A percentile compares a stretch with the other conserved stretches of the same genome.
Evolutionary conservation across 1,139 yeast species (phyloP).

Genomic region (Diutina siamensis): DNA sequence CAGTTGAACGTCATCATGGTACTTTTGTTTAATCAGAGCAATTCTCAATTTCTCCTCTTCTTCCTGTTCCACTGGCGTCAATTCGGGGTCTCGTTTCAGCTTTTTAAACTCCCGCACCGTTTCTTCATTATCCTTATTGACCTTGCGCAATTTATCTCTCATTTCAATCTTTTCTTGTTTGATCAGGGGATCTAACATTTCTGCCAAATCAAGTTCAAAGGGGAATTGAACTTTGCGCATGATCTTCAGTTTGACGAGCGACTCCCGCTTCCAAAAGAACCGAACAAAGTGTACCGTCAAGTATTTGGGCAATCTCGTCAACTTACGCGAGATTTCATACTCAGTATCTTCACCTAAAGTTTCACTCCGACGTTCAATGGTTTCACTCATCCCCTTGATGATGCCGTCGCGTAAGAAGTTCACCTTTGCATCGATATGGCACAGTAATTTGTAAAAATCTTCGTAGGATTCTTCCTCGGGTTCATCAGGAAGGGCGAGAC

Average conservation of each 20-base stretch:
- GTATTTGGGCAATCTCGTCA: slow-evolving; percentile 76
- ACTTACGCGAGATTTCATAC: slow-evolving; percentile 56
- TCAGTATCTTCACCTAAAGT: slow-evolving; percentile 56
- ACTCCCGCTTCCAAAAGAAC: slow-evolving; percentile 91
- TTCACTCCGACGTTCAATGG: slow-evolving; percentile 68
- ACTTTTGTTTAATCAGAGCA: slow-evolving; percentile 32
- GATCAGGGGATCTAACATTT: slow-evolving; percentile 68
- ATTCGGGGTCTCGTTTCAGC: slow-evolving; percentile 34
- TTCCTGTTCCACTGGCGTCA: slow-evolving; percentile 30
- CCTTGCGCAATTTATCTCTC: slow-evolving; percentile 67
- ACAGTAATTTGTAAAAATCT: slow-evolving; percentile 63
- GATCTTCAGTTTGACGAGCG: slow-evolving; percentile 83
- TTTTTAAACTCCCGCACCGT: slow-evolving; percentile 69
- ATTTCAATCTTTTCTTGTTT: slow-evolving; percentile 53
- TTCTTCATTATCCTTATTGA: slow-evolving; percentile 68
- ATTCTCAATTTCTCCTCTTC: slow-evolving; percentile 39
- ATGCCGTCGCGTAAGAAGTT: slow-evolving; percentile 87
- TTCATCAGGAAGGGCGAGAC: slow-evolving; percentile 50
- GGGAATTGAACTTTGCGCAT: slow-evolving; percentile 92
- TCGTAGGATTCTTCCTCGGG: slow-evolving; percentile 32
- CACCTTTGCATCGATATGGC: slow-evolving; percentile 79
- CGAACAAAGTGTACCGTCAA: slow-evolving; percentile 87
- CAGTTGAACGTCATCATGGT: slow-evolving; percentile 22
- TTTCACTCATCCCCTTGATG: slow-evolving; percentile 61
- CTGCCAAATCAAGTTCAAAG: slow-evolving; percentile 79